Percentiles rank a stretch among this genome's conserved stretches.
These are phyloP conservation scores for Boletellus ananas DNA, from an alignment of 768 basidiomycete species.

Conservation along the genomic window DNA sequence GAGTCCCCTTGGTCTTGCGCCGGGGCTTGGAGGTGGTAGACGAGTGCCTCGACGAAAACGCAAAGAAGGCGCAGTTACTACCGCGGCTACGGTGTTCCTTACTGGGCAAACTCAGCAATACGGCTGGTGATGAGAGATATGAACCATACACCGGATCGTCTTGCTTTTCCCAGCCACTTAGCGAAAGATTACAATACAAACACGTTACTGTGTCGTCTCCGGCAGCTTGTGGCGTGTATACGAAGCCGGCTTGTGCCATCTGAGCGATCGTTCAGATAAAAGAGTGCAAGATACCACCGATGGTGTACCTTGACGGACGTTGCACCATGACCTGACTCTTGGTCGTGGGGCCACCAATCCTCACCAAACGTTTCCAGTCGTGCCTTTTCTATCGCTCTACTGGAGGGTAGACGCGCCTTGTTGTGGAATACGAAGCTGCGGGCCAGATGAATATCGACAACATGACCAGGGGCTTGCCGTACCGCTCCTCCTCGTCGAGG, in stretches of 20 bases:
- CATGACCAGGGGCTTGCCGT: slow-evolving; percentile 17
- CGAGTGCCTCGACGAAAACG: slow-evolving; percentile 28
- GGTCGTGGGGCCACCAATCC: slow-evolving; percentile 80
- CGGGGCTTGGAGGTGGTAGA: slow-evolving; percentile 19
- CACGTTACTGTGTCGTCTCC: slow-evolving; percentile 83
- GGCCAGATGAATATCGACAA: background rate
- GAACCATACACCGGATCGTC: slow-evolving; percentile 83
- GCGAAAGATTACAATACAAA: slow-evolving; percentile 74
- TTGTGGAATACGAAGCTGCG: slow-evolving; percentile 57
- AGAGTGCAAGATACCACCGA: background rate
- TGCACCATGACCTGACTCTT: slow-evolving; percentile 57
- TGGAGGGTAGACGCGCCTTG: slow-evolving; percentile 58
- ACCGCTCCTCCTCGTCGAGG: slow-evolving; percentile 56
- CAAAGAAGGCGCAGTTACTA: slow-evolving; percentile 51
- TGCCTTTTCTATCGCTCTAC: slow-evolving; percentile 68
- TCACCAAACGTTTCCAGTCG: slow-evolving; percentile 64
- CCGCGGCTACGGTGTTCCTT: slow-evolving; percentile 73
- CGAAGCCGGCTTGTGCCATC: slow-evolving; percentile 91
- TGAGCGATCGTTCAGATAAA: slow-evolving; percentile 3
- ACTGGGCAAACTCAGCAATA: slow-evolving; percentile 34
- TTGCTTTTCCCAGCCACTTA: slow-evolving; percentile 82
- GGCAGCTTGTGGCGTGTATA: slow-evolving; percentile 62
- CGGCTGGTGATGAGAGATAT: background rate
- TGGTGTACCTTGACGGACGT: slow-evolving; percentile 59
- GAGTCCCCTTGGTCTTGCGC: slow-evolving; percentile 20